Conservation (phyloP, 2,329 filamentous ascomycete species). For the Alternaria novae-zelandiae region DNA sequence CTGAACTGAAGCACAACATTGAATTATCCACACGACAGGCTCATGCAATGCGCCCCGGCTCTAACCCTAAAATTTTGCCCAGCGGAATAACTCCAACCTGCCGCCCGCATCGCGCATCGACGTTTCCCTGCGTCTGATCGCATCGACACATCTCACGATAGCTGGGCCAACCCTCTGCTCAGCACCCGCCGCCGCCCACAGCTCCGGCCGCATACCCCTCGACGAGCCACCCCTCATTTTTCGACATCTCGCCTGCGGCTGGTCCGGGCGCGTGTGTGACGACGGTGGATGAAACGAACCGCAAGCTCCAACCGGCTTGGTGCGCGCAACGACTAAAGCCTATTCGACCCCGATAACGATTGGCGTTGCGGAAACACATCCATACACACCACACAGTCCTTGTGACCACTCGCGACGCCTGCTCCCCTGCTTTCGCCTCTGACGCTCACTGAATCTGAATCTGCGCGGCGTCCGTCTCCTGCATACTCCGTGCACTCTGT, state of each 20-base stretch:
- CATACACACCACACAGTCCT: conserved; percentile 20
- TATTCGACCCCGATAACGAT: conserved; percentile 30
- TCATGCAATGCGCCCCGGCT: conserved; percentile 27
- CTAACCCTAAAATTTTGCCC: conserved; percentile 27
- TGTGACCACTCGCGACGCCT: conserved; percentile 33
- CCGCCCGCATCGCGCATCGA: conserved; percentile 22
- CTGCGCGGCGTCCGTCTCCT: conserved; percentile 23
- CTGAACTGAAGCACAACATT: conserved; percentile 14
- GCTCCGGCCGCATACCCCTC: conserved; percentile 18
- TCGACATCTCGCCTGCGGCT: conserved; percentile 23
- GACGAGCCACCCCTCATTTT: conserved; percentile 29
- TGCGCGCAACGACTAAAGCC: conserved; percentile 25
- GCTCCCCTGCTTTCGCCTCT: conserved; percentile 22
- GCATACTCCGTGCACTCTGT: conserved; percentile 13
- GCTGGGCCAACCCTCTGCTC: neutral
- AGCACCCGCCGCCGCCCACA: conserved; percentile 9
- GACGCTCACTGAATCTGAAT: conserved; percentile 15
- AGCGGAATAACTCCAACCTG: conserved; percentile 23
- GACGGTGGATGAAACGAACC: conserved; percentile 33
- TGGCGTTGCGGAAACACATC: conserved; percentile 22
- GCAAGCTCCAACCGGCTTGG: conserved; percentile 31
- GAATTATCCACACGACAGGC: conserved; percentile 19
- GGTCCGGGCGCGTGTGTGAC: conserved; percentile 38
- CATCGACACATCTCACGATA: conserved; percentile 23
- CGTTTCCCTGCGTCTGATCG: conserved; percentile 28